phyloP scores from a whole-genome alignment of 176 grass and related monocot genomes.

The Secale cereale region DNA sequence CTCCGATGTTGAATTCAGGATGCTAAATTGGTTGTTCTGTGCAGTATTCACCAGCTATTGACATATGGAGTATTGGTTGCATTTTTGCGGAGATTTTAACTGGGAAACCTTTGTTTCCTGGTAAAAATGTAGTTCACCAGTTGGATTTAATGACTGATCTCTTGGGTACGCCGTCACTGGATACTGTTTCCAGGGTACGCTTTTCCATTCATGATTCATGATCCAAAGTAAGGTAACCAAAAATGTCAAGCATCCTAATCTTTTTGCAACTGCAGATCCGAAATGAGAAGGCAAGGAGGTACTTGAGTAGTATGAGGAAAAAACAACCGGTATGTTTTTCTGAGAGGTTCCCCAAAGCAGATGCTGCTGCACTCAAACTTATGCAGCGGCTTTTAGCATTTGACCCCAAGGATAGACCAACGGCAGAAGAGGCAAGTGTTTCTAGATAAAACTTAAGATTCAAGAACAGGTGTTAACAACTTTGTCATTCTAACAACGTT shows the following conservation, averaged over 20 bases:
- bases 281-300: constrained; percentile 96
- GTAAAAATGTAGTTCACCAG: constrained; percentile 99
- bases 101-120: constrained; percentile 97
- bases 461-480: background rate
- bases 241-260: constrained; percentile 22
- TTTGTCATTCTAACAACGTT: constrained; percentile 2
- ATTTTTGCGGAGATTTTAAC: constrained; percentile 96
- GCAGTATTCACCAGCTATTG: constrained; percentile 98
- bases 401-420: constrained; percentile 92
- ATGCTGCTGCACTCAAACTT: constrained; percentile 82
- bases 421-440: constrained; percentile 68
- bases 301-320: constrained; percentile 82
- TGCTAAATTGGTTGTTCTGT: constrained; percentile 39
- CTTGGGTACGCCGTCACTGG: constrained; percentile 78
- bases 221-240: constrained; percentile 17
- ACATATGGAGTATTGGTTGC: constrained; percentile 99
- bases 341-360: constrained; percentile 88
- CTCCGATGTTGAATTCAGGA: background rate
- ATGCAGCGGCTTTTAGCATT: constrained; percentile 89
- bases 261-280: constrained; percentile 59
- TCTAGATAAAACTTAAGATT: constrained; percentile 14
- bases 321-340: constrained; percentile 74
- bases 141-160: constrained; percentile 99
- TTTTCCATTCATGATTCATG: constrained; percentile 19
- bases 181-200: constrained; percentile 81